A percentile compares a stretch with the other conserved stretches of the same genome.
Evolutionary conservation across 2,329 filamentous ascomycete genomes (phyloP).

Genomic region (Pseudogymnoascus sp.): DNA sequence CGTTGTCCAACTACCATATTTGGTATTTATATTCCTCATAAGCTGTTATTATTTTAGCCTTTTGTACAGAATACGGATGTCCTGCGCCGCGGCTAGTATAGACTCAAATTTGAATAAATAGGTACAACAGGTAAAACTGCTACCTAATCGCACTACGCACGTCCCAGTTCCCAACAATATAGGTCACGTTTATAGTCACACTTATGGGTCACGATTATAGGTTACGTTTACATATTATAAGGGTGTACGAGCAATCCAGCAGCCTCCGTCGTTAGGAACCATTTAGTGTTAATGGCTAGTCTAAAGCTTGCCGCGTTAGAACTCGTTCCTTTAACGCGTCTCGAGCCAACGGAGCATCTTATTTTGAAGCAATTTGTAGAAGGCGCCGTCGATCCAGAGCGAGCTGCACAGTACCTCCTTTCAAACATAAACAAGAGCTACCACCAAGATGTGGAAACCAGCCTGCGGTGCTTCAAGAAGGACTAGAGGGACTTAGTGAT

Average conservation of each 20-base stretch:
- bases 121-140: too few relatives aligned
- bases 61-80: neutral
- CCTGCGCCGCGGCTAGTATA: neutral
- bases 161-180: too few relatives aligned
- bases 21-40: neutral
- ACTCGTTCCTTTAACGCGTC: neutral
- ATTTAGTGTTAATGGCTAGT: neutral
- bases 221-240: neutral
- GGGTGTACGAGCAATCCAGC: neutral
- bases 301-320: neutral
- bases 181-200: too few relatives aligned
- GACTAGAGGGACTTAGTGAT: neutral
- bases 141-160: too few relatives aligned
- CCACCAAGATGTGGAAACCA: neutral
- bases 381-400: neutral
- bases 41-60: neutral
- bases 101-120: too few relatives aligned
- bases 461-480: neutral
- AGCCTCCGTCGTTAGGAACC: neutral
- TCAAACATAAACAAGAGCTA: neutral
- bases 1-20: neutral
- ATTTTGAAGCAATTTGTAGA: neutral
- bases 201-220: neutral
- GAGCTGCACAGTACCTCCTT: neutral
- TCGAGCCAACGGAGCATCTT: neutral